Conservation (phyloP, 768 basidiomycete species). For the Podaxis rugospora region DNA sequence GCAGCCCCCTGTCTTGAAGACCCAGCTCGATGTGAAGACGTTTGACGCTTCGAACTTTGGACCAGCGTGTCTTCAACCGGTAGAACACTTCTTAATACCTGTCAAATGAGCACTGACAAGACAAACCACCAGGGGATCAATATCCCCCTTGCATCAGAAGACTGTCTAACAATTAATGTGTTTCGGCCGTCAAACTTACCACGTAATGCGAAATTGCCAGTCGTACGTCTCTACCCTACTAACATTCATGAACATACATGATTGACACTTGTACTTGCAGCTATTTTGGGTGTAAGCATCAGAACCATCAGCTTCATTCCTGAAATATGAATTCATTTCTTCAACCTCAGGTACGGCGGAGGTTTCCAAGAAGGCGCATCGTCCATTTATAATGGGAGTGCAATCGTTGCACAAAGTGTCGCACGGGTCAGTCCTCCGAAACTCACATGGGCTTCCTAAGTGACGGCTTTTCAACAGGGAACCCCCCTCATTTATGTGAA, state of each 20-base stretch:
- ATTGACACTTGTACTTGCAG: constrained; percentile 13
- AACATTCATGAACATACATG: not conserved
- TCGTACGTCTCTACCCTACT: constrained; percentile 23
- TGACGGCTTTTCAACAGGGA: constrained; percentile 19
- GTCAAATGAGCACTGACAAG: not conserved
- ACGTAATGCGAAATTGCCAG: constrained; percentile 28
- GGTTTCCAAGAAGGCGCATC: constrained; percentile 26
- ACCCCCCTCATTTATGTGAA: constrained; percentile 40
- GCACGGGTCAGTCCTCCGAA: constrained; percentile 22
- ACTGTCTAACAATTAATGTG: constrained; percentile 57
- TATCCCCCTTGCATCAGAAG: constrained; percentile 42
- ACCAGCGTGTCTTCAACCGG: constrained; percentile 44
- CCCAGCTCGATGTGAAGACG: constrained; percentile 24
- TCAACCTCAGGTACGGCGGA: constrained; percentile 26
- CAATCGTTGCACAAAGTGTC: constrained; percentile 33
- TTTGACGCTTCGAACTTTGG: constrained; percentile 47
- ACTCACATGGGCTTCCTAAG: not conserved
- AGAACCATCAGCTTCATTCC: not conserved
- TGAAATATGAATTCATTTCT: not conserved
- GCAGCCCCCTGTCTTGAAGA: constrained; percentile 40
- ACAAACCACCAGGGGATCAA: constrained; percentile 23
- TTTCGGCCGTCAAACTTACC: constrained; percentile 40
- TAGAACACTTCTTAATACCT: constrained; percentile 16
- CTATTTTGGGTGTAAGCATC: constrained; percentile 35
- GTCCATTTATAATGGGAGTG: constrained; percentile 26